These are phyloP conservation scores for Ephemerocybe angulata DNA, from an alignment of 768 basidiomycete genomes.

Conservation along the genomic window DNA sequence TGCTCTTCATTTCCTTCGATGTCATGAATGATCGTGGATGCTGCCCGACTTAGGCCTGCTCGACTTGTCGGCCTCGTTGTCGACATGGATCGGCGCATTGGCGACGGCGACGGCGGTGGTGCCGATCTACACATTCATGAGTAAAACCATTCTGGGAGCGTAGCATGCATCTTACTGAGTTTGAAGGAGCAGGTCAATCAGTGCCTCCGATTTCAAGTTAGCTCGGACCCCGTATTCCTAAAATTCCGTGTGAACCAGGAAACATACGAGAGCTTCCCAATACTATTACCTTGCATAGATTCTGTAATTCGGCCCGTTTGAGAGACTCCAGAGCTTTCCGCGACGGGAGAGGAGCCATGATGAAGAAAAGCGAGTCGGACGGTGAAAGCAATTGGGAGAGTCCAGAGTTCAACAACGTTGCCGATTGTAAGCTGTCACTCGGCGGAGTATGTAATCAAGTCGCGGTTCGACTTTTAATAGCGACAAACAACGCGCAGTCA, in stretches of 20 bases:
- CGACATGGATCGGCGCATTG: conserved; percentile 32
- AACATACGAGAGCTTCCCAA: too few relatives aligned
- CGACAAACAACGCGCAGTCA: conserved; percentile 52
- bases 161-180: conserved; percentile 36
- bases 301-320: conserved; percentile 49
- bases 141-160: background rate
- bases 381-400: conserved; percentile 13
- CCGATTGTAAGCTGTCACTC: background rate
- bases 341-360: conserved; percentile 41
- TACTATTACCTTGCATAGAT: conserved; percentile 75
- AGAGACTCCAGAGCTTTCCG: conserved; percentile 41
- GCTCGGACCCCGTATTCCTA: conserved; percentile 81
- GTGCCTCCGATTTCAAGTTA: conserved; percentile 75
- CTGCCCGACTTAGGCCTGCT: conserved; percentile 37
- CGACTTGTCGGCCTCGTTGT: conserved; percentile 32
- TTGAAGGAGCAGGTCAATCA: conserved; percentile 71
- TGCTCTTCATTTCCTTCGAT: conserved; percentile 45
- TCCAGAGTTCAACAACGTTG: background rate
- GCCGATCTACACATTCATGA: conserved; percentile 18
- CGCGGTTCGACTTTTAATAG: conserved; percentile 47
- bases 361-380: conserved; percentile 11
- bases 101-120: conserved; percentile 23
- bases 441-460: conserved; percentile 18
- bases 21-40: conserved; percentile 48
- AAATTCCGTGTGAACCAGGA: conserved; percentile 12